Percentiles rank a stretch among this genome's conserved stretches.
Conservation (phyloP, 2,329 filamentous ascomycete genomes). For the Botryotinia calthae region DNA sequence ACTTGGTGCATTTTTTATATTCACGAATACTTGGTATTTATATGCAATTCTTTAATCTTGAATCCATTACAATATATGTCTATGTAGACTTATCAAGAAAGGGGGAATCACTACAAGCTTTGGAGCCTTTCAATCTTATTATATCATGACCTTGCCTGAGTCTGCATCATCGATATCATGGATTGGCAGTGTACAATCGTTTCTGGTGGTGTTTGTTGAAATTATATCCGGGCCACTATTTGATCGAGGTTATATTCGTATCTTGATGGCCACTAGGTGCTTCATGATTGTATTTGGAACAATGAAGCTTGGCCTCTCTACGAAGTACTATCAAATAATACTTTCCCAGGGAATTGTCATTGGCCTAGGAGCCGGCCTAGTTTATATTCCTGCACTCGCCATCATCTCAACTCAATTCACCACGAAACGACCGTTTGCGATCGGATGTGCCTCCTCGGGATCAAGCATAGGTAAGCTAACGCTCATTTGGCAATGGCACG, state of each 20-base stretch:
- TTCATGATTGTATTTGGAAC: slow-evolving; percentile 50
- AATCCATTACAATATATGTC: not conserved
- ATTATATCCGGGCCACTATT: slow-evolving; percentile 59
- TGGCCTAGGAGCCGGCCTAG: slow-evolving; percentile 27
- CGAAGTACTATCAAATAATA: slow-evolving; percentile 53
- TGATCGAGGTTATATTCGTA: slow-evolving; percentile 47
- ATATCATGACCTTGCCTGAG: slow-evolving; percentile 48
- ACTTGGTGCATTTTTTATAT: slow-evolving; percentile 12
- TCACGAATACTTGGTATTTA: slow-evolving; percentile 20
- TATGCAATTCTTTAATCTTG: not conserved
- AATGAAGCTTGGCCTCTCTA: slow-evolving; percentile 34
- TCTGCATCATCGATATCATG: slow-evolving; percentile 54
- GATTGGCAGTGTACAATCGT: slow-evolving; percentile 55
- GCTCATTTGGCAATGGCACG: not conserved
- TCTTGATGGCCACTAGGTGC: not conserved
- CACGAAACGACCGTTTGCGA: slow-evolving; percentile 44
- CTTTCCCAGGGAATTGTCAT: slow-evolving; percentile 52
- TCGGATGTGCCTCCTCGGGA: slow-evolving; percentile 45
- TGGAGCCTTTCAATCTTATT: slow-evolving; percentile 57
- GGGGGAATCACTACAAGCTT: slow-evolving; percentile 45
- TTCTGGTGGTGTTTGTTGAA: slow-evolving; percentile 49
- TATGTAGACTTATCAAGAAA: not conserved
- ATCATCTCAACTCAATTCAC: slow-evolving; percentile 46
- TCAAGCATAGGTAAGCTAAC: slow-evolving; percentile 41
- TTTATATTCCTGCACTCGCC: slow-evolving; percentile 28